phyloP scores from a whole-genome alignment of 1,284 basidiomycete species.

The Ganoderma boninense region DNA sequence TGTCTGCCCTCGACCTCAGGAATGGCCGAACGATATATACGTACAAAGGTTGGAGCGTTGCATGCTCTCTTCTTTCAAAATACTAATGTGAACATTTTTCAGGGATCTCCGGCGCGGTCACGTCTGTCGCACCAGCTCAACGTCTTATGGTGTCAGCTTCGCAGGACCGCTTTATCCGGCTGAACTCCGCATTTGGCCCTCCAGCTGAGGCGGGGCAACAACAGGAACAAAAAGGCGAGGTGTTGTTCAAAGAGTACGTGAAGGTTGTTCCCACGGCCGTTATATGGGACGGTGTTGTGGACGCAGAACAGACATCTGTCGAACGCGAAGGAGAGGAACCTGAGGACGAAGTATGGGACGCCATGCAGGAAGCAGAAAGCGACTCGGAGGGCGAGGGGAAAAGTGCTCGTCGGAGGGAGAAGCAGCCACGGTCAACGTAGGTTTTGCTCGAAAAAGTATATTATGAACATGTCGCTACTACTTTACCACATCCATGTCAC shows the following conservation, averaged over 20 bases:
- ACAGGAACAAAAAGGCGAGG: slow-evolving; percentile 68
- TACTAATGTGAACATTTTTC: not conserved
- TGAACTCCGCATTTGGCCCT: slow-evolving; percentile 73
- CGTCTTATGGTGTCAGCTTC: slow-evolving; percentile 64
- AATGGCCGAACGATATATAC: slow-evolving; percentile 77
- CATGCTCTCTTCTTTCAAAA: not conserved
- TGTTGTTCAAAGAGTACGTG: slow-evolving; percentile 75
- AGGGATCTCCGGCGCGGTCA: slow-evolving; percentile 77
- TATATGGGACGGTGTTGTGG: slow-evolving; percentile 59
- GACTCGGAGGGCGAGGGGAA: slow-evolving; percentile 39
- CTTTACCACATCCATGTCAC: not conserved
- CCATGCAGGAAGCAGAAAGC: slow-evolving; percentile 43
- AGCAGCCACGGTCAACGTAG: slow-evolving; percentile 30
- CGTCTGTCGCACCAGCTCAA: slow-evolving; percentile 66
- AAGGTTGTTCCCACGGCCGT: slow-evolving; percentile 72
- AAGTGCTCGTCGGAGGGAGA: slow-evolving; percentile 20
- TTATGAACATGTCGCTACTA: not conserved
- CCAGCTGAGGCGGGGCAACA: slow-evolving; percentile 58
- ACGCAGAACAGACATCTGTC: slow-evolving; percentile 55
- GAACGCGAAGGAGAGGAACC: slow-evolving; percentile 46
- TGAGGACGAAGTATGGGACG: slow-evolving; percentile 57
- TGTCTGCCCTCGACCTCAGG: slow-evolving; percentile 79
- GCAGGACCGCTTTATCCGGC: slow-evolving; percentile 76
- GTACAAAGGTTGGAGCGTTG: slow-evolving; percentile 66
- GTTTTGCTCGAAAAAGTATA: not conserved